A percentile compares a stretch with the other conserved stretches of the same genome.
These are phyloP conservation scores for Populus trichocarpa DNA, from an alignment of 441 rosid species.

Conservation along the genomic window DNA sequence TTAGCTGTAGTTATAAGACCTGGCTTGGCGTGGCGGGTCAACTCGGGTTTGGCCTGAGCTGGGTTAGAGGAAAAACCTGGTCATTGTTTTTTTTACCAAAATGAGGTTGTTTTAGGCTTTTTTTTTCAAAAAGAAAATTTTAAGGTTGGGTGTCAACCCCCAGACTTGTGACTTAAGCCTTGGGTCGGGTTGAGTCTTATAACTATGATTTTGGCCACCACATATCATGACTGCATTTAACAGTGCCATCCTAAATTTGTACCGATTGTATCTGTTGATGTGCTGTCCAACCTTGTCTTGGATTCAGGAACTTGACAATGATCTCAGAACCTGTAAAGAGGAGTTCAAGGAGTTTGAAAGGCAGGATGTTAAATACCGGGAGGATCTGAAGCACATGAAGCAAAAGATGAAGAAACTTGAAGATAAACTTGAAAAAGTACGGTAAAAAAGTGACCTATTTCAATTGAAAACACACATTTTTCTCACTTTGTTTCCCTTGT, in stretches of 20 bases:
- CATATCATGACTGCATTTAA: background rate
- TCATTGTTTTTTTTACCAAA: too few species aligned
- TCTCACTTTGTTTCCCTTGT: slow-evolving; percentile 18
- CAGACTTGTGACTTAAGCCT: background rate
- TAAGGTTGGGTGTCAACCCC: background rate
- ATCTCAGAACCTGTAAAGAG: slow-evolving; percentile 69
- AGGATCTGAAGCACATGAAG: slow-evolving; percentile 88
- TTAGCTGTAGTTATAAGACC: background rate
- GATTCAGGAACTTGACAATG: slow-evolving; percentile 72
- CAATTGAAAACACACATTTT: background rate
- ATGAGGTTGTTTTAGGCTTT: background rate
- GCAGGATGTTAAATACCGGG: slow-evolving; percentile 88
- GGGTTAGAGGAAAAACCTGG: background rate
- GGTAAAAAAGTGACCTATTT: slow-evolving; percentile 21
- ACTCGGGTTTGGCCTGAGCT: background rate
- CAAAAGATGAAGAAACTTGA: slow-evolving; percentile 95
- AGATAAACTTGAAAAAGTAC: slow-evolving; percentile 81
- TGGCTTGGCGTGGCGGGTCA: background rate
- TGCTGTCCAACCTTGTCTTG: slow-evolving; percentile 3
- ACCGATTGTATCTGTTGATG: background rate
- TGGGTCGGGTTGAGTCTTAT: background rate
- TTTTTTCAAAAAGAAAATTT: too few species aligned
- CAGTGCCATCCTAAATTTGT: background rate
- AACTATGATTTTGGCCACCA: background rate
- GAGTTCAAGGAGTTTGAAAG: slow-evolving; percentile 94